Percentiles rank a stretch among this genome's conserved stretches.
phyloP scores from a whole-genome alignment of 2,329 filamentous ascomycete species.

The Sclerotinia glacialis region DNA sequence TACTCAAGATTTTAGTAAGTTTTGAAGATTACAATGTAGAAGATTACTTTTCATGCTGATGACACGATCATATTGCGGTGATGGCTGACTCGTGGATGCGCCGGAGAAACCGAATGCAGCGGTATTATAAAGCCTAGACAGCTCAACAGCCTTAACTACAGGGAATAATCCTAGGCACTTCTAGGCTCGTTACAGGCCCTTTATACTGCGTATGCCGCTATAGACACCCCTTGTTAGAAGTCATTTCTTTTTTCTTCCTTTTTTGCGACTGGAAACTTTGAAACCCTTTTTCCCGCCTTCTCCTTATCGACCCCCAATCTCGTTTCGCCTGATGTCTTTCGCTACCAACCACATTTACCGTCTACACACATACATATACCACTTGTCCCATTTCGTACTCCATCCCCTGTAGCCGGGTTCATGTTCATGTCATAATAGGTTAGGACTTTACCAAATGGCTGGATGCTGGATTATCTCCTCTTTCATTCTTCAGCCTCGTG shows the following conservation, averaged over 20 bases:
- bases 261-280: background rate
- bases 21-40: background rate
- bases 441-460: constrained; percentile 5
- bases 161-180: background rate
- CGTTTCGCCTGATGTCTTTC: constrained; percentile 4
- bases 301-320: constrained; percentile 8
- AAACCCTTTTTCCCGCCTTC: background rate
- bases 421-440: background rate
- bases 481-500: constrained; percentile 13
- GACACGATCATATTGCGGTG: background rate
- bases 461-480: constrained; percentile 5
- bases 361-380: background rate
- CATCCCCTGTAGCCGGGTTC: background rate
- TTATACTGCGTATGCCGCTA: background rate
- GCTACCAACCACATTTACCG: background rate
- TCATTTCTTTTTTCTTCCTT: constrained; percentile 5
- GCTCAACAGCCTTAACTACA: background rate
- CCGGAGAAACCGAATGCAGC: constrained; percentile 1
- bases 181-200: background rate
- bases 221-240: background rate
- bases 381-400: background rate
- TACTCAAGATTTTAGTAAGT: background rate
- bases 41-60: constrained; percentile 7
- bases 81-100: no score
- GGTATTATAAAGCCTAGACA: background rate